Percentiles rank a stretch among this genome's conserved stretches.
phyloP scores from a whole-genome alignment of 73 alveolate genomes.

The Uronychia binucleata region DNA sequence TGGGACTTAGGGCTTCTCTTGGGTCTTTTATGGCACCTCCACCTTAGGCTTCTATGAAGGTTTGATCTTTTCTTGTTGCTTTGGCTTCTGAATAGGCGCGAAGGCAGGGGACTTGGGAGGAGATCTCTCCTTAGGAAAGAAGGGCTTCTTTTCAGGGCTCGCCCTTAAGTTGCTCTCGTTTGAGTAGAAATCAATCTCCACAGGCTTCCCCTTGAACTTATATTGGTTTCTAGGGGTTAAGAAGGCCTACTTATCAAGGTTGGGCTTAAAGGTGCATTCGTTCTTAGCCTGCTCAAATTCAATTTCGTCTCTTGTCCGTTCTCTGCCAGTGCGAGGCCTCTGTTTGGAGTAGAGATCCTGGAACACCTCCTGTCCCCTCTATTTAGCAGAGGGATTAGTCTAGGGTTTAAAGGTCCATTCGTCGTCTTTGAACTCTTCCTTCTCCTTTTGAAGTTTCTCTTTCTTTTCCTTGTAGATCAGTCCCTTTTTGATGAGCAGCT shows the following conservation, averaged over 20 bases:
- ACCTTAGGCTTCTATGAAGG: too few species aligned
- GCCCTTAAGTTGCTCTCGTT: too few species aligned
- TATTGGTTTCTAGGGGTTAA: too few species aligned
- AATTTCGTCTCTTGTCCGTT: constrained; percentile 17
- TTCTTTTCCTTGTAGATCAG: constrained; percentile 22
- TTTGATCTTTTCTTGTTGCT: too few species aligned
- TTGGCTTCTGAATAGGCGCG: too few species aligned
- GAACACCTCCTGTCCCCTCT: constrained; percentile 34
- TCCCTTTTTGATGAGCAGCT: constrained; percentile 28
- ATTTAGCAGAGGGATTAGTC: constrained; percentile 14
- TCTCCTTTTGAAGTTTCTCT: constrained; percentile 13
- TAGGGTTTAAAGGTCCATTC: constrained; percentile 44
- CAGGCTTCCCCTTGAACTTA: not conserved
- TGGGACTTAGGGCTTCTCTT: too few species aligned
- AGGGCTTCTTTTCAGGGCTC: too few species aligned
- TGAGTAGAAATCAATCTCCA: not conserved
- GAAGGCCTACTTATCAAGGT: not conserved
- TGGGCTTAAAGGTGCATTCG: constrained; percentile 42
- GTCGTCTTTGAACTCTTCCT: constrained; percentile 29
- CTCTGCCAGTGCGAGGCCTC: constrained; percentile 34
- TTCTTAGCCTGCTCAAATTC: constrained; percentile 27
- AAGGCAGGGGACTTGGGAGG: too few species aligned
- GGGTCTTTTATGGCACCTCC: too few species aligned
- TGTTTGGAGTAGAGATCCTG: constrained; percentile 24
- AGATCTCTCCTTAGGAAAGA: too few species aligned